Evolutionary conservation across 306 rosid genomes (phyloP), one percentile per base, ranked within the genome.

Genomic region (Sechiopsis laciniata): DNA sequence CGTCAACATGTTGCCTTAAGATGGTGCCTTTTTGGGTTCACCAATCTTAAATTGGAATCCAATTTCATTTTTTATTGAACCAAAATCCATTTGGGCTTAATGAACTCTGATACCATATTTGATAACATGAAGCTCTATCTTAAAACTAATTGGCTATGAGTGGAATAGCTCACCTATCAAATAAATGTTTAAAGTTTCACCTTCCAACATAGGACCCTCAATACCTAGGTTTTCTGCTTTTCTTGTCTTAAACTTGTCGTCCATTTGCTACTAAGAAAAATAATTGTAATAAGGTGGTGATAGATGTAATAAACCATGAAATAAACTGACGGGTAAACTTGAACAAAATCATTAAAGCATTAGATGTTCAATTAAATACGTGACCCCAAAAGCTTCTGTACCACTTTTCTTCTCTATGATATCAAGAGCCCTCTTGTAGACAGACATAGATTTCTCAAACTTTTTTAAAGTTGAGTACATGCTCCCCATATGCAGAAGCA

Each of bases 401-500:
- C 98, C 96, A 29, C 77, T 83, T 70, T 77, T 86, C 50, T 65
- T 80, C 85, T 90, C 89, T 83, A 86, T 82, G 80, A 86, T 87
- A 81, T 70, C 58, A 80, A 89, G 76, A 68, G 97, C 87, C 83
- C 96, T 89, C 83, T 81, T 82, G 84, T 94, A 89, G 12, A 76
- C 59, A 60, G 78, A 75, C 69, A 85, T 17, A 12, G 97, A 88
- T 67, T 87, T 87, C 53, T 86, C 87, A 81, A 86, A 83, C 79
- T 85, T 84, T 65, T 80, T 83, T 82, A 94, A 81, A 55, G 85
- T 77, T 32, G 85, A 84, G 81, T 80, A 90, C 96, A 94, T 86
- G 74, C 95, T 89, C 72, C 97, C 97, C 97, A 94, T 91, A 82
- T 94, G 98, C 87, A 87, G 79, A 32, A 94, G 91, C 76, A 94